Percentiles rank a stretch among this genome's conserved stretches.
These are phyloP conservation scores for Pythium aristosporum DNA, from an alignment of 352 stramenopile species.

Conservation along the genomic window DNA sequence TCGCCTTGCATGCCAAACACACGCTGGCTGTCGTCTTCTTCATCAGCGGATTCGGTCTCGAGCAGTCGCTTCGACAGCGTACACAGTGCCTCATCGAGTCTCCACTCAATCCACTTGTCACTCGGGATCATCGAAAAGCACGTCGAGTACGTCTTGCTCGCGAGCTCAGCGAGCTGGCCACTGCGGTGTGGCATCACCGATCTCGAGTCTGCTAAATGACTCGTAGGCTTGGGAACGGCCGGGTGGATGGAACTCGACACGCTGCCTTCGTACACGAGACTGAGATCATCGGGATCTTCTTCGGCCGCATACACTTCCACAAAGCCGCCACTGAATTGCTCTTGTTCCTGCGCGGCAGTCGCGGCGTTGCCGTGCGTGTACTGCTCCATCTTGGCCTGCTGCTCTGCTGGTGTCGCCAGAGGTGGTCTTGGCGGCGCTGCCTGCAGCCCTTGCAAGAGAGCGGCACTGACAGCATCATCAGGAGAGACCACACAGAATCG, in stretches of 20 bases:
- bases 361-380: background rate
- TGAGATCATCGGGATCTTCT: constrained; percentile 63
- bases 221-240: background rate
- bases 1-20: constrained; percentile 41
- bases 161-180: constrained; percentile 40
- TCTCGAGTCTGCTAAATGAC: background rate
- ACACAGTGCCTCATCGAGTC: constrained; percentile 37
- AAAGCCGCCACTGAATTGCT: constrained; percentile 17
- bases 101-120: constrained; percentile 51
- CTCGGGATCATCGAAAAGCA: constrained; percentile 44
- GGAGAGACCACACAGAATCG: constrained; percentile 31
- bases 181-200: constrained; percentile 1
- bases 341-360: background rate
- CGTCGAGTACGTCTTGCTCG: constrained; percentile 44
- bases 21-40: background rate
- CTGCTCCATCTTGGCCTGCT: background rate
- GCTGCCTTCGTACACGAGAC: constrained; percentile 56
- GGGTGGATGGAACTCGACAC: background rate
- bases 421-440: background rate
- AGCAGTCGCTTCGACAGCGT: constrained; percentile 17
- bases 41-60: background rate
- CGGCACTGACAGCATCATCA: constrained; percentile 13
- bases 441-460: constrained; percentile 29
- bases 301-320: constrained; percentile 44
- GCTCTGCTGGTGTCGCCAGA: background rate